These are phyloP conservation scores for Tetrastigma voinierianum DNA, from an alignment of 164 flowering plant genomes.

Conservation along the genomic window DNA sequence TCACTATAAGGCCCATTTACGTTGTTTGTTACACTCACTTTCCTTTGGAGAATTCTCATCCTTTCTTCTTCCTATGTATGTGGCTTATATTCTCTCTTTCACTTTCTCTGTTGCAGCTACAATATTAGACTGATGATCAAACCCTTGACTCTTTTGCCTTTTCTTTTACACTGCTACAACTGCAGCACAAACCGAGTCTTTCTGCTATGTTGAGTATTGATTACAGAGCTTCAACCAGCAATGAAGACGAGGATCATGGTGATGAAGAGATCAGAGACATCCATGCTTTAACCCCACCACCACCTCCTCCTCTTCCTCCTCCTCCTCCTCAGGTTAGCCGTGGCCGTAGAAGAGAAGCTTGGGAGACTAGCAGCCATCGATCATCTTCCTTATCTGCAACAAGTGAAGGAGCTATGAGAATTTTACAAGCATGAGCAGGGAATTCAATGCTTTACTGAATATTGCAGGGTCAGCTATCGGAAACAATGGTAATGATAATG, in stretches of 20 bases:
- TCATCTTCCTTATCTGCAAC: constrained; percentile 42
- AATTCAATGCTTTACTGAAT: constrained; percentile 51
- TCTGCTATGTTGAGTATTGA: constrained; percentile 14
- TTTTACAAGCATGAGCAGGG: constrained; percentile 55
- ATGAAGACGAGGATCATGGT: constrained; percentile 14
- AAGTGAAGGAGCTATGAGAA: constrained; percentile 44
- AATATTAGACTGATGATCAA: neutral
- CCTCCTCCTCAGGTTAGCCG: constrained; percentile 16
- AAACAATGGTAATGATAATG: neutral
- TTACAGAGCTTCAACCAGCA: constrained; percentile 12
- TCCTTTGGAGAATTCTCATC: too few relatives aligned
- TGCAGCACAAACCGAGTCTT: too few relatives aligned
- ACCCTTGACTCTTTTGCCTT: neutral
- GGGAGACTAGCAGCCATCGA: constrained; percentile 54
- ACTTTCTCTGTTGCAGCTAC: neutral
- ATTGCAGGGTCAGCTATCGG: constrained; percentile 41
- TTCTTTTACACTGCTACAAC: neutral
- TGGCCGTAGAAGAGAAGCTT: constrained; percentile 32
- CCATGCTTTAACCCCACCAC: constrained; percentile 59
- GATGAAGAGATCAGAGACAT: constrained; percentile 51
- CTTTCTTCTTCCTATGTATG: neutral
- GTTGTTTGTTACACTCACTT: too few relatives aligned
- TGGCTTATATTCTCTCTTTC: neutral
- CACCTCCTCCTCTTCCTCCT: constrained; percentile 1
- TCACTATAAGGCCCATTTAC: too few relatives aligned